Base-by-base conservation (phyloP, 2,329 filamentous ascomycete species). In the Neopestalotiopsis sp. region DNA sequence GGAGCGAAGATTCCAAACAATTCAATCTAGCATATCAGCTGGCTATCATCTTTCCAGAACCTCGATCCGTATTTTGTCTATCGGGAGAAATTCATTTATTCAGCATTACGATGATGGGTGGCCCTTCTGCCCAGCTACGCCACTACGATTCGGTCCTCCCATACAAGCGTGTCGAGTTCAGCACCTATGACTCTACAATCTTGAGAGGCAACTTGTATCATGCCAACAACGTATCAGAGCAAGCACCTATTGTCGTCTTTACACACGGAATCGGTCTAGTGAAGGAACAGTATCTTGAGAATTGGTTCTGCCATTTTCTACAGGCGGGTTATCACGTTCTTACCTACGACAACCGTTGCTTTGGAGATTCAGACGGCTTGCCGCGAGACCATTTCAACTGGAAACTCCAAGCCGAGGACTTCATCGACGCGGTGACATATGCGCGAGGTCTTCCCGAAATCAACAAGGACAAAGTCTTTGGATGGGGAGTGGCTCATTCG, bases 151-250 rank as follows among this genome's bases (percentile, higher is more conserved):
- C 28, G 58, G 28, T 34, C 13, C 28, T 60, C 1, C 58, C 58
- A 17, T 60, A 60, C 28, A 38, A 38, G 34, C 58, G 58, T 60
- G 58, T 60, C 58, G 58, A 60, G 24, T 60, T 60, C 58, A 28
- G 28, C 13, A 34, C 58, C 5, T 34, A 60, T 20, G 58, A 60
- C 58, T 60, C 13, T 13, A 60, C 58, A 24, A 30, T 28, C 2
- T 60, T 30, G 7, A 60, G 58, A 60, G 58, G 58, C 13, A 60
- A 60, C 28, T 13, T 60, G 10, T 32, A 60, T 20, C 58, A 60
- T 28, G 58, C 14, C 58, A 17, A 14, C 24, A 32, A 60, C 28
- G 24, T 20, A 7, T 20, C 13, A 4, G 7, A 34, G 12, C 58
- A 60, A 17, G 28, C 0, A 60, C 58, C 58, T 2, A 60, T 60